These are phyloP conservation scores for Eucalyptus polybractea DNA, from an alignment of 345 rosid genomes.

Conservation along the genomic window DNA sequence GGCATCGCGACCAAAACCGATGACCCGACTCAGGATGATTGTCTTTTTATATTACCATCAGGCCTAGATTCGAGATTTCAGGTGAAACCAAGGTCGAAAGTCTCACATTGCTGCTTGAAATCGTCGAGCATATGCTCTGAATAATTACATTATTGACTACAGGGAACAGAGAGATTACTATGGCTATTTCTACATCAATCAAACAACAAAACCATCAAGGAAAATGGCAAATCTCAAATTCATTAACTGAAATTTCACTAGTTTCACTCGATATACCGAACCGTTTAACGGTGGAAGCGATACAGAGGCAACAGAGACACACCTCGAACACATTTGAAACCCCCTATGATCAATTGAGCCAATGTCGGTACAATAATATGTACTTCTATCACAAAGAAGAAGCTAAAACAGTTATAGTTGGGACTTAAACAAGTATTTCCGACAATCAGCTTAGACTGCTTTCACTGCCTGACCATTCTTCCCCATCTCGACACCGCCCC, in stretches of 20 bases:
- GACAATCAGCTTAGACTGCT: constrained; percentile 2
- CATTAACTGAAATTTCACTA: not conserved
- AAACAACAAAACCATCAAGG: not conserved
- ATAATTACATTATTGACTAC: not conserved
- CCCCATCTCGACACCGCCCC: constrained; percentile 27
- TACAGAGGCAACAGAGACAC: not conserved
- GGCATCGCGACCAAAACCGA: not conserved
- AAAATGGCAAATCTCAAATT: not conserved
- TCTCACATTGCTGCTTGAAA: not conserved
- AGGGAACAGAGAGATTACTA: not conserved
- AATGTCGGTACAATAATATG: not conserved
- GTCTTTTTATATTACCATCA: not conserved
- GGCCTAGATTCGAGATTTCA: not conserved
- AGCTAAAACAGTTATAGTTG: not conserved
- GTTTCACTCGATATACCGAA: not conserved
- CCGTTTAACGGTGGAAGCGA: not conserved
- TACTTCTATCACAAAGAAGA: not conserved
- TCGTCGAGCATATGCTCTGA: not conserved
- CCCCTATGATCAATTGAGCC: not conserved
- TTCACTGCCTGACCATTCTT: constrained; percentile 14
- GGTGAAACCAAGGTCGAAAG: not conserved
- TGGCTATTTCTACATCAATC: not conserved
- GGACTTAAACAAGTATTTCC: not conserved
- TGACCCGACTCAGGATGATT: not conserved
- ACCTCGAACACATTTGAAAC: not conserved